These are phyloP conservation scores for Erucastrum elatum DNA, from an alignment of 345 rosid genomes.

Conservation along the genomic window DNA sequence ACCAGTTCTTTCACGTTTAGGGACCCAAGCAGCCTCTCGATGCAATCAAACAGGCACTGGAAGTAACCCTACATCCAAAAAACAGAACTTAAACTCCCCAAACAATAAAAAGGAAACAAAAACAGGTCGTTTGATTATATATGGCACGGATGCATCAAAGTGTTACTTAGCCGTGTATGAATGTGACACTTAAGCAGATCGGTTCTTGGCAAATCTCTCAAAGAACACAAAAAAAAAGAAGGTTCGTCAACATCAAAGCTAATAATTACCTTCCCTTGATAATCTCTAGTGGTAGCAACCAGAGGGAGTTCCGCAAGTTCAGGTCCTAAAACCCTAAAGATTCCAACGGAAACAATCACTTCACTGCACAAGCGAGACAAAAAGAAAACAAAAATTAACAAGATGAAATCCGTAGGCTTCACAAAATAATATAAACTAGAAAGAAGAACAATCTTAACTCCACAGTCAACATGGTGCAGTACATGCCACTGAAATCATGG, in stretches of 20 bases:
- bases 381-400: neutral
- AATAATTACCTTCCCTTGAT: slow-evolving; percentile 66
- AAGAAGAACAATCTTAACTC: slow-evolving; percentile 54
- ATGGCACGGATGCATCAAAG: neutral
- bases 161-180: neutral
- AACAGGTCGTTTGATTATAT: neutral
- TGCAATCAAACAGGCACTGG: slow-evolving; percentile 69
- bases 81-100: neutral
- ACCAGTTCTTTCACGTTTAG: slow-evolving; percentile 66
- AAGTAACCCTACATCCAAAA: slow-evolving; percentile 71
- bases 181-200: neutral
- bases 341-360: slow-evolving; percentile 75
- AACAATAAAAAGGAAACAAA: neutral
- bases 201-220: neutral
- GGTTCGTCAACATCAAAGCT: neutral
- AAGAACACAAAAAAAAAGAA: neutral
- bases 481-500: slow-evolving; percentile 87
- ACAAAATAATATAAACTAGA: neutral
- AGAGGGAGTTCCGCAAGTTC: slow-evolving; percentile 94
- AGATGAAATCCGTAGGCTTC: neutral
- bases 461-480: slow-evolving; percentile 71
- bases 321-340: slow-evolving; percentile 72
- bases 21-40: slow-evolving; percentile 66
- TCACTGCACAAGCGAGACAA: slow-evolving; percentile 51
- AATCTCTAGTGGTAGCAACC: slow-evolving; percentile 72